A percentile compares a stretch with the other conserved stretches of the same genome.
These are phyloP conservation scores for Nothophytophthora sp. DNA, from an alignment of 352 stramenopile species.

Conservation along the genomic window DNA sequence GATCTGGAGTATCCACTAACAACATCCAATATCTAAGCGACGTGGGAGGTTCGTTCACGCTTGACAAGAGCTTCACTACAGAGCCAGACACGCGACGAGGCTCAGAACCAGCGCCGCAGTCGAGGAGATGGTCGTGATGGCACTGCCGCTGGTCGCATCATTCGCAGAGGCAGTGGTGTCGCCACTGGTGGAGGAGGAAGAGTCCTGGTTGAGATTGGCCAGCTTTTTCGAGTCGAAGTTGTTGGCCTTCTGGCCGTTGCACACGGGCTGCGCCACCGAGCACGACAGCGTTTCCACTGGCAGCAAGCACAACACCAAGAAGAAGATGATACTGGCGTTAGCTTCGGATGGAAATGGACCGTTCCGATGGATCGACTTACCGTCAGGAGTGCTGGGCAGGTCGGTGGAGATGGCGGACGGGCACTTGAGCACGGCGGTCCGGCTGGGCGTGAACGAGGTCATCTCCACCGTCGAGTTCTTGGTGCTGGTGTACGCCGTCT, in stretches of 20 bases:
- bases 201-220: conserved; percentile 21
- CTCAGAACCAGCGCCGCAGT: not conserved
- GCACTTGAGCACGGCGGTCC: conserved; percentile 37
- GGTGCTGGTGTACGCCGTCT: conserved; percentile 46
- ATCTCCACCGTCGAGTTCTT: conserved; percentile 46
- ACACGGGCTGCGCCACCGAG: conserved; percentile 40
- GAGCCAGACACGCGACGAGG: conserved; percentile 5
- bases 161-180: conserved; percentile 11
- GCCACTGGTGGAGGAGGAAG: conserved; percentile 4
- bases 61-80: conserved; percentile 7
- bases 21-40: too few relatives aligned
- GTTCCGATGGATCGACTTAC: conserved; percentile 13
- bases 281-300: conserved; percentile 41
- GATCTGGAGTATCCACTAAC: too few relatives aligned
- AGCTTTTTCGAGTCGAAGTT: conserved; percentile 21
- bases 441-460: conserved; percentile 32
- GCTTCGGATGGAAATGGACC: not conserved
- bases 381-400: conserved; percentile 37
- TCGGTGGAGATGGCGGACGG: conserved; percentile 37
- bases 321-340: too few relatives aligned
- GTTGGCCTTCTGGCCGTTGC: conserved; percentile 47
- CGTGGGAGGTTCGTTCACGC: too few relatives aligned
- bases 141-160: conserved; percentile 4
- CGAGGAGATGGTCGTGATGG: not conserved
- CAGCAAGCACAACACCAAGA: not conserved